Conservation (phyloP, 1,284 basidiomycete genomes). For the Takashimella koratensis region DNA sequence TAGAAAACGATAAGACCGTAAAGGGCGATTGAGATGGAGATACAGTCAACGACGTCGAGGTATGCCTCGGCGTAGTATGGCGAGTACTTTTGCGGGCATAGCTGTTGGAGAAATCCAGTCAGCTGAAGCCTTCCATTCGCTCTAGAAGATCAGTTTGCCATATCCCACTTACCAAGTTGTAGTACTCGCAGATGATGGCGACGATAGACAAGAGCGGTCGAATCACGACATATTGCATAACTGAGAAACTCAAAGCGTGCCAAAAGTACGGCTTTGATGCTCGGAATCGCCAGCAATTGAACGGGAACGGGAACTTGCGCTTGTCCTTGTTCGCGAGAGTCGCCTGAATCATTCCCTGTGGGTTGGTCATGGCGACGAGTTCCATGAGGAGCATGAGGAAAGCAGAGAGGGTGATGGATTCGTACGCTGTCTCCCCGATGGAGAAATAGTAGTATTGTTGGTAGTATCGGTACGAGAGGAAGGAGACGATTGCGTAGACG, state of each 20-base stretch:
- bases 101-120: slow-evolving; percentile 5
- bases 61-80: slow-evolving; percentile 66
- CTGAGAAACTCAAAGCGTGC: slow-evolving; percentile 68
- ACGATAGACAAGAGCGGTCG: slow-evolving; percentile 66
- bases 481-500: slow-evolving; percentile 74
- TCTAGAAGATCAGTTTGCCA: no score
- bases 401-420: slow-evolving; percentile 31
- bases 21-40: slow-evolving; percentile 72
- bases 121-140: no score
- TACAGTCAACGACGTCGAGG: slow-evolving; percentile 65
- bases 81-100: slow-evolving; percentile 54
- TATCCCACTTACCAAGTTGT: slow-evolving; percentile 63
- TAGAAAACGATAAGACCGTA: slow-evolving; percentile 80
- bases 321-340: slow-evolving; percentile 79
- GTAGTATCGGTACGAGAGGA: slow-evolving; percentile 82
- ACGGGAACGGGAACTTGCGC: slow-evolving; percentile 61
- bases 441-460: slow-evolving; percentile 52
- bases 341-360: slow-evolving; percentile 59
- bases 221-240: slow-evolving; percentile 70
- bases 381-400: slow-evolving; percentile 68
- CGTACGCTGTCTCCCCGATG: slow-evolving; percentile 14
- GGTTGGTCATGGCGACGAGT: slow-evolving; percentile 68
- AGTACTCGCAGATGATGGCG: slow-evolving; percentile 68
- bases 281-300: slow-evolving; percentile 55
- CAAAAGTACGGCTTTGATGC: slow-evolving; percentile 86